Conservation (phyloP, 805 yeast genomes). For the Metschnikowia colocasiae region DNA sequence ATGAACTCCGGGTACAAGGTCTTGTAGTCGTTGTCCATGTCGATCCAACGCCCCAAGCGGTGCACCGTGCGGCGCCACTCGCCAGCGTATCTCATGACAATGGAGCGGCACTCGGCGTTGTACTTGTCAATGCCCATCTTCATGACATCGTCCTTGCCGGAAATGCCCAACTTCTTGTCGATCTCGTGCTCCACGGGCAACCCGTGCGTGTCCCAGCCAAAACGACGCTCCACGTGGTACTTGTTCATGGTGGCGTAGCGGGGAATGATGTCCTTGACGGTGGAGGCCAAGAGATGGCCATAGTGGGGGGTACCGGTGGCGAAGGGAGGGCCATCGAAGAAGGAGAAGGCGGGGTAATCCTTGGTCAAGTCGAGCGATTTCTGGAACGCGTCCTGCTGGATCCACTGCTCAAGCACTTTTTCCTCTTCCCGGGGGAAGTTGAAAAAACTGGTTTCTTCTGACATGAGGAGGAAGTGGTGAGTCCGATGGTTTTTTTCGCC, state of each 20-base stretch:
- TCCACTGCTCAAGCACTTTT: constrained; percentile 75
- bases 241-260: constrained; percentile 98
- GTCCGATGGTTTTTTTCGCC: not conserved
- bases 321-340: constrained; percentile 98
- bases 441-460: constrained; percentile 33
- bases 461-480: constrained; percentile 9
- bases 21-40: constrained; percentile 96
- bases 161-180: constrained; percentile 93
- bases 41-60: constrained; percentile 98
- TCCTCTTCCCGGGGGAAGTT: constrained; percentile 91
- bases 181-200: constrained; percentile 98
- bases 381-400: constrained; percentile 91
- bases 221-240: constrained; percentile 90
- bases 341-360: constrained; percentile 83
- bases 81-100: constrained; percentile 94
- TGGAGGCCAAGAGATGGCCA: constrained; percentile 95
- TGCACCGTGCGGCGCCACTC: constrained; percentile 95
- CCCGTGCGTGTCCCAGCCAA: constrained; percentile 99
- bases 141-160: constrained; percentile 92
- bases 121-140: constrained; percentile 90
- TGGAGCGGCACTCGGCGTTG: constrained; percentile 90
- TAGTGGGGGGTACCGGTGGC: constrained; percentile 99
- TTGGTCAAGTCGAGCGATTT: constrained; percentile 77
- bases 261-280: constrained; percentile 96
- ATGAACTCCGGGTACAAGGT: constrained; percentile 92